A percentile compares a stretch with the other conserved stretches of the same genome.
phyloP scores from a whole-genome alignment of 768 basidiomycete genomes.

The Guyanaporus albipodus region DNA sequence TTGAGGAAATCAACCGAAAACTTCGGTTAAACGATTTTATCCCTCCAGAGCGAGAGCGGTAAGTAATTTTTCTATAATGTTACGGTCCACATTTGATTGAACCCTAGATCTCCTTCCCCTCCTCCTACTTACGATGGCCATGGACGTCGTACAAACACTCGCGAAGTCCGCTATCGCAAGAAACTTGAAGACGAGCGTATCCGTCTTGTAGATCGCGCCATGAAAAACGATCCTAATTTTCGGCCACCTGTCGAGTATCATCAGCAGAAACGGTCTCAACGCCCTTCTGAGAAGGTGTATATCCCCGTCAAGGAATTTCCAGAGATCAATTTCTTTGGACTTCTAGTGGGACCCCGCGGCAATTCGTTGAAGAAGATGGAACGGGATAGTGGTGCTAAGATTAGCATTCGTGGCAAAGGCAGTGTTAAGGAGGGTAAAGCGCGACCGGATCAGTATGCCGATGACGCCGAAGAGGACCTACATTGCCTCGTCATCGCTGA shows the following conservation, averaged over 20 bases:
- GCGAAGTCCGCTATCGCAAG: slow-evolving; percentile 97
- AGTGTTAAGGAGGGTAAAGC: slow-evolving; percentile 99
- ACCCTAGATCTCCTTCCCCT: slow-evolving; percentile 82
- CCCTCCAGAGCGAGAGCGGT: slow-evolving; percentile 94
- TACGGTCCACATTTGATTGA: slow-evolving; percentile 13
- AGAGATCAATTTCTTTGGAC: slow-evolving; percentile 99
- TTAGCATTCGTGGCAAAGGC: slow-evolving; percentile 96
- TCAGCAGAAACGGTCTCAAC: slow-evolving; percentile 88
- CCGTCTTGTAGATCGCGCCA: slow-evolving; percentile 88
- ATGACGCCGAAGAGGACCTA: slow-evolving; percentile 97
- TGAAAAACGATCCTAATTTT: slow-evolving; percentile 98
- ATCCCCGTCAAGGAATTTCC: slow-evolving; percentile 99
- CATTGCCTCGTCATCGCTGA: slow-evolving; percentile 97
- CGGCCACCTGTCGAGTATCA: slow-evolving; percentile 96
- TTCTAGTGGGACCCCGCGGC: slow-evolving; percentile 96
- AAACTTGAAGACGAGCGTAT: slow-evolving; percentile 92
- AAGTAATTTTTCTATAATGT: background rate
- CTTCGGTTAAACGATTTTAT: slow-evolving; percentile 91
- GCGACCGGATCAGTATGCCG: slow-evolving; percentile 88
- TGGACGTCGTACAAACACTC: slow-evolving; percentile 96
- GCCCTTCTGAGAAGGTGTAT: slow-evolving; percentile 97
- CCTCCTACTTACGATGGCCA: slow-evolving; percentile 97
- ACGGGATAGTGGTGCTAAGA: slow-evolving; percentile 95
- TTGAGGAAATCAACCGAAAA: slow-evolving; percentile 98
- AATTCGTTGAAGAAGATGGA: slow-evolving; percentile 99